These are phyloP conservation scores for Geum urbanum DNA, from an alignment of 306 rosid species.

Conservation along the genomic window DNA sequence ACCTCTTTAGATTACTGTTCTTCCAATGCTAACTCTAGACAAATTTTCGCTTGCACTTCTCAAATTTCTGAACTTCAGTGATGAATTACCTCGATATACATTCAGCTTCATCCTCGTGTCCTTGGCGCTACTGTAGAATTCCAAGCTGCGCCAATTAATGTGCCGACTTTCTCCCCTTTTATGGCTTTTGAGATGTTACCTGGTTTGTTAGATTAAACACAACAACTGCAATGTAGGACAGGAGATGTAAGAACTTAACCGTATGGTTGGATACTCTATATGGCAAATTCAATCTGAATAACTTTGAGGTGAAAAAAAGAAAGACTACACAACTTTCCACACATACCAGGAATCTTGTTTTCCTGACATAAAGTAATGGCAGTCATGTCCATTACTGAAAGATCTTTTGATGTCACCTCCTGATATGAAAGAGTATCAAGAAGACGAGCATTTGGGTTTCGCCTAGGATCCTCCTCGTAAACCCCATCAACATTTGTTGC, in stretches of 20 bases:
- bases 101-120: slow-evolving; percentile 29
- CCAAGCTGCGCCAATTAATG: slow-evolving; percentile 66
- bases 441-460: slow-evolving; percentile 73
- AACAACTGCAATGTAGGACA: slow-evolving; percentile 55
- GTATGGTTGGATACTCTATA: neutral
- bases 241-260: slow-evolving; percentile 3
- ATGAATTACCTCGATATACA: slow-evolving; percentile 3
- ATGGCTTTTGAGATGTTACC: slow-evolving; percentile 93
- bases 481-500: slow-evolving; percentile 97
- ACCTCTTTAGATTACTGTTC: neutral
- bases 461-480: slow-evolving; percentile 66
- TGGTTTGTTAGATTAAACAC: slow-evolving; percentile 77
- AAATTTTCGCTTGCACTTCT: neutral
- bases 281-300: neutral
- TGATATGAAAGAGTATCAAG: slow-evolving; percentile 71
- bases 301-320: neutral
- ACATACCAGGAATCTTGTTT: slow-evolving; percentile 87
- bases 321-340: neutral
- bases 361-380: slow-evolving; percentile 95
- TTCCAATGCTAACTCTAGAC: neutral
- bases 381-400: slow-evolving; percentile 96
- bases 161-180: slow-evolving; percentile 82
- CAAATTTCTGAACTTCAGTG: slow-evolving; percentile 1
- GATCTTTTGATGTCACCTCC: slow-evolving; percentile 78
- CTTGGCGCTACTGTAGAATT: slow-evolving; percentile 44